Base-by-base conservation (phyloP, 164 flowering plant genomes). In the Stephania yunnanensis region DNA sequence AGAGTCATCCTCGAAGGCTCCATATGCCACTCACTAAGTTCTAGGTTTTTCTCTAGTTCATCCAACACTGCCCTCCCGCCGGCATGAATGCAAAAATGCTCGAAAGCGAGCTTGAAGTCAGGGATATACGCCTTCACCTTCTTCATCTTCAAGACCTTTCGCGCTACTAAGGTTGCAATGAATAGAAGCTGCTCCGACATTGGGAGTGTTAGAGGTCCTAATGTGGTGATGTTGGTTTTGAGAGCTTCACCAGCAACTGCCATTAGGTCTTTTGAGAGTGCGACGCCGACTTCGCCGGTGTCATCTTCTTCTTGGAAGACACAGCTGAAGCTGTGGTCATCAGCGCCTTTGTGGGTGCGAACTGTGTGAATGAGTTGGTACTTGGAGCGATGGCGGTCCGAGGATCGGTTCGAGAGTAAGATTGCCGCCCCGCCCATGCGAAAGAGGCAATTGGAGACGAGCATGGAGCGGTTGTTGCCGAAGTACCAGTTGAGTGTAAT, bases 291-390 rank as follows among this genome's bases (percentile, higher is more conserved):
- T 12, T 48, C 72, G 15, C 70, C 70, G 9, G 63, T 66, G 67
- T 42, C 86, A 48, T 86, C 89, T 61, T 86, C 87, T 29, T 77
- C 76, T 64, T 73, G 82, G 79, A 17, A 76, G 19, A 86, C 83
- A 77, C 82, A 86, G 1, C 71, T 76, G 78, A 79, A 83, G 12
- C 83, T 78, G 5, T 7, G 50, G 71, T 86, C 83, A 20, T 73
- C 78, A 17, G 78, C 73, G 10, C 82, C 84, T 10, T 78, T 82
- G 72, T 82, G 30, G 7, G 84, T 78, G 44, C 81, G 82, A 44
- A 86, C 79, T 15, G 75, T 71, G 71, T 66, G 78, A 29, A 76
- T 31, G 46, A 76, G 78, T 66, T 76, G 78, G 71, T 76, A 86
- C 77, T 86, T 86, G 2, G 85, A 74, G 1, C 72, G 25, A 6